Evolutionary conservation across 2,329 filamentous ascomycete genomes (phyloP).

Genomic region (Colletotrichum tabaci): DNA sequence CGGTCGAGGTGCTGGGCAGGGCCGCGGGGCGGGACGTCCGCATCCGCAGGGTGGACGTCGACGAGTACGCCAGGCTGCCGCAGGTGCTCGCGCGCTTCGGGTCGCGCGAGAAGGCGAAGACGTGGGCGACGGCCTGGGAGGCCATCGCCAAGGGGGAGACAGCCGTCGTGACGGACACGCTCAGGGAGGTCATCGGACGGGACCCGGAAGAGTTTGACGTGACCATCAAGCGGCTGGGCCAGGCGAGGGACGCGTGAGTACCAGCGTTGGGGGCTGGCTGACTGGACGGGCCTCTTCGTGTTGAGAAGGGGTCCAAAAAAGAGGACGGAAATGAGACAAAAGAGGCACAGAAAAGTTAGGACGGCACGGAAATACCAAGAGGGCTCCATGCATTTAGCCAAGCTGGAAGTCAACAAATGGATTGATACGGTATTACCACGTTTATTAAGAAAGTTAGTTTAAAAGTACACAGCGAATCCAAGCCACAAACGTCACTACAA

Average conservation of each 20-base stretch:
- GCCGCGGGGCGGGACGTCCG: constrained; percentile 45
- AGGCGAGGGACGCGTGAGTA: background rate
- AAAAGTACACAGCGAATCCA: no score
- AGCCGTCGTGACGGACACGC: constrained; percentile 55
- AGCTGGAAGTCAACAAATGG: no score
- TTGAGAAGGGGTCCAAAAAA: no score
- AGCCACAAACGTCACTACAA: no score
- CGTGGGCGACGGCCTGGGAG: constrained; percentile 65
- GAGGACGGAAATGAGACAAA: no score
- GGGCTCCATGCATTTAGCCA: no score
- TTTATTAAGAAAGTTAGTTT: no score
- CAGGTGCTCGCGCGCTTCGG: constrained; percentile 51
- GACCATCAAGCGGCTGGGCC: constrained; percentile 42
- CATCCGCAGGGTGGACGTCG: constrained; percentile 56
- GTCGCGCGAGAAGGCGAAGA: constrained; percentile 52
- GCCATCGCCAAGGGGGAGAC: constrained; percentile 61
- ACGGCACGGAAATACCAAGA: no score
- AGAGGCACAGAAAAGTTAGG: no score
- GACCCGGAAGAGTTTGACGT: constrained; percentile 59
- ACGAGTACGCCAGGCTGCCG: constrained; percentile 58
- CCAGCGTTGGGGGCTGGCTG: background rate
- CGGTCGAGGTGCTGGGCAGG: constrained; percentile 51
- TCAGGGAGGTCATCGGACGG: constrained; percentile 58
- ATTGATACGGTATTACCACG: no score
- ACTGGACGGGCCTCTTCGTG: background rate